These are phyloP conservation scores for Boletus reticuloceps DNA, from an alignment of 768 basidiomycete genomes.

Conservation along the genomic window DNA sequence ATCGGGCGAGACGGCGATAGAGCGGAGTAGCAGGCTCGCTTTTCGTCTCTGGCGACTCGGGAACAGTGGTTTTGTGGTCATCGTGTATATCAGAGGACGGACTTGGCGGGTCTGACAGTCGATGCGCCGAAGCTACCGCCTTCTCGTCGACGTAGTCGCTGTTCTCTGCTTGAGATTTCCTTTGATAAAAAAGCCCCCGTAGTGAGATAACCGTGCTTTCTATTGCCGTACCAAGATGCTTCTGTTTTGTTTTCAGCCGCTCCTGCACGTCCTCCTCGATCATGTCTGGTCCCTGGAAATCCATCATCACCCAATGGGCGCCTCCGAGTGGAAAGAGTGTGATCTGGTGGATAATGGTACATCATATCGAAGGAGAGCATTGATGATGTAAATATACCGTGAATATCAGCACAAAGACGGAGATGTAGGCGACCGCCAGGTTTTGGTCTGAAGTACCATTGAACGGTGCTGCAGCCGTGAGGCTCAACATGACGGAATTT, in stretches of 20 bases:
- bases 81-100: neutral
- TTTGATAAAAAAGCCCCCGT: neutral
- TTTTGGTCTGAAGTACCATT: conserved; percentile 54
- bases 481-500: conserved; percentile 60
- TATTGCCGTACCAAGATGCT: conserved; percentile 13
- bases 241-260: conserved; percentile 39
- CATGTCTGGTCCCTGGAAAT: conserved; percentile 64
- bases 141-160: conserved; percentile 9
- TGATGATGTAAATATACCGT: conserved; percentile 40
- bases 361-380: neutral
- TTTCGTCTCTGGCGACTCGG: neutral
- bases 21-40: neutral
- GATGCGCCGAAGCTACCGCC: neutral
- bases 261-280: conserved; percentile 54
- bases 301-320: conserved; percentile 51
- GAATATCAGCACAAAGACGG: conserved; percentile 59
- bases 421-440: conserved; percentile 64
- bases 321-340: conserved; percentile 67
- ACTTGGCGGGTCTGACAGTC: neutral
- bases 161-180: neutral
- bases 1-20: conserved; percentile 7
- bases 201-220: conserved; percentile 4
- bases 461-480: conserved; percentile 63
- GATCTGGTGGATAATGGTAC: conserved; percentile 35
- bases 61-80: neutral